Conservation (phyloP, 768 basidiomycete species). For the Lanmaoa pseudosensibilis region DNA sequence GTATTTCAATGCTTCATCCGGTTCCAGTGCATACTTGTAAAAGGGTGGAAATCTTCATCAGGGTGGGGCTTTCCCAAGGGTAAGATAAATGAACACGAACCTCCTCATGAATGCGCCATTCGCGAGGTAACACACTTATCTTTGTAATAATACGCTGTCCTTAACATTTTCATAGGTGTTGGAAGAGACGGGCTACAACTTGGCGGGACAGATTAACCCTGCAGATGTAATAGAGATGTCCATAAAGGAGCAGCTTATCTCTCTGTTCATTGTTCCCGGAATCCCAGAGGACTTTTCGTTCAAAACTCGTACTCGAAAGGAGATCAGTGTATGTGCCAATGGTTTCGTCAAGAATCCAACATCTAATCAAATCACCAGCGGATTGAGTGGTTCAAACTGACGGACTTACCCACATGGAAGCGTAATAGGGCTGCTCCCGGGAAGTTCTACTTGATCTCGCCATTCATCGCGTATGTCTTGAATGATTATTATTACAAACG, state of each 20-base stretch:
- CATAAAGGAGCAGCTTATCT: conserved; percentile 88
- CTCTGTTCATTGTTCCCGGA: conserved; percentile 85
- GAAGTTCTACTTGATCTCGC: conserved; percentile 93
- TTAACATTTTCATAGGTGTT: conserved; percentile 62
- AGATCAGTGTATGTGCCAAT: conserved; percentile 79
- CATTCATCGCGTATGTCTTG: conserved; percentile 77
- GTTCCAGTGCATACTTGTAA: conserved; percentile 87
- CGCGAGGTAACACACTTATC: conserved; percentile 67
- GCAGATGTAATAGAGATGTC: conserved; percentile 78
- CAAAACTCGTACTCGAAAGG: conserved; percentile 92
- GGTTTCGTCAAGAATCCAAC: conserved; percentile 1
- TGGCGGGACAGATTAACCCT: conserved; percentile 63
- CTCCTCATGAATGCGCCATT: conserved; percentile 78
- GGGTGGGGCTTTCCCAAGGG: conserved; percentile 99
- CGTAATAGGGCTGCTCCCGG: conserved; percentile 65
- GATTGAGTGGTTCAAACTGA: conserved; percentile 93
- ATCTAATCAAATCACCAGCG: conserved; percentile 52
- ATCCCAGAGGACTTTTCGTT: conserved; percentile 88
- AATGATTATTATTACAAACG: neutral
- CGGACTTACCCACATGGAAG: conserved; percentile 92
- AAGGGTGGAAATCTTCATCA: conserved; percentile 95
- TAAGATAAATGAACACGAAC: conserved; percentile 97
- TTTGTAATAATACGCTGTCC: neutral
- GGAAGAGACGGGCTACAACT: conserved; percentile 96
- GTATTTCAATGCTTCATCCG: conserved; percentile 11